phyloP scores from a whole-genome alignment of 1,284 basidiomycete species.

The Cryptococcus deneoformans region DNA sequence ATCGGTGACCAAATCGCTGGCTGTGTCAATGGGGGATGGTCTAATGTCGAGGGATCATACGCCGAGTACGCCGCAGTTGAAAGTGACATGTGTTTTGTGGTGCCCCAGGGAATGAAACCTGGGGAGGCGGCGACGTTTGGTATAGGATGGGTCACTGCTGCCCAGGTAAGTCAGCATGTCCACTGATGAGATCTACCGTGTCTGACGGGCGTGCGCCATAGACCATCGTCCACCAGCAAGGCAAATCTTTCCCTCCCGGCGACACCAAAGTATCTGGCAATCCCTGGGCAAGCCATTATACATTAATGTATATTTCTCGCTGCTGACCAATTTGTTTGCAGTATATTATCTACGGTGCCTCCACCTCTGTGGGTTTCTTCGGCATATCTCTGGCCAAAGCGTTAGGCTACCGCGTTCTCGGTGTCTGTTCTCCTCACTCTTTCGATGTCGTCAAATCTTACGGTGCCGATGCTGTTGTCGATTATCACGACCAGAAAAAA shows the following conservation, averaged over 20 bases:
- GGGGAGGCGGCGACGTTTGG: conserved; percentile 52
- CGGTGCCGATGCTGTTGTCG: conserved; percentile 10
- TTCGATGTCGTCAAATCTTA: too few relatives aligned
- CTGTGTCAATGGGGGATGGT: conserved; percentile 52
- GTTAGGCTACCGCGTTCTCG: conserved; percentile 34
- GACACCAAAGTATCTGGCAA: conserved; percentile 18
- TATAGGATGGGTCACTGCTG: conserved; percentile 49
- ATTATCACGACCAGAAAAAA: conserved; percentile 28
- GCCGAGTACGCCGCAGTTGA: conserved; percentile 49
- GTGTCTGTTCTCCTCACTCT: too few relatives aligned
- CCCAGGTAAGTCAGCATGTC: conserved; percentile 17
- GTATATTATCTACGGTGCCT: conserved; percentile 52
- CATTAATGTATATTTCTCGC: not conserved
- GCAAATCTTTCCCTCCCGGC: conserved; percentile 33
- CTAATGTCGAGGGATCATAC: conserved; percentile 42
- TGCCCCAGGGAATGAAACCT: conserved; percentile 21
- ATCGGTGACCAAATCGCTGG: conserved; percentile 54
- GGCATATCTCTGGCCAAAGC: conserved; percentile 52
- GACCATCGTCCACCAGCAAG: conserved; percentile 39
- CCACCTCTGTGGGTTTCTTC: conserved; percentile 52
- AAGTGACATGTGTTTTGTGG: conserved; percentile 14
- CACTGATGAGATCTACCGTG: not conserved
- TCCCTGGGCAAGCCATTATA: conserved; percentile 19
- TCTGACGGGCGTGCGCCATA: conserved; percentile 8
- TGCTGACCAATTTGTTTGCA: not conserved